Evolutionary conservation across 2,329 filamentous ascomycete species (phyloP), one percentile per base, ranked within the genome.

Genomic region (Trichoderma sp.): DNA sequence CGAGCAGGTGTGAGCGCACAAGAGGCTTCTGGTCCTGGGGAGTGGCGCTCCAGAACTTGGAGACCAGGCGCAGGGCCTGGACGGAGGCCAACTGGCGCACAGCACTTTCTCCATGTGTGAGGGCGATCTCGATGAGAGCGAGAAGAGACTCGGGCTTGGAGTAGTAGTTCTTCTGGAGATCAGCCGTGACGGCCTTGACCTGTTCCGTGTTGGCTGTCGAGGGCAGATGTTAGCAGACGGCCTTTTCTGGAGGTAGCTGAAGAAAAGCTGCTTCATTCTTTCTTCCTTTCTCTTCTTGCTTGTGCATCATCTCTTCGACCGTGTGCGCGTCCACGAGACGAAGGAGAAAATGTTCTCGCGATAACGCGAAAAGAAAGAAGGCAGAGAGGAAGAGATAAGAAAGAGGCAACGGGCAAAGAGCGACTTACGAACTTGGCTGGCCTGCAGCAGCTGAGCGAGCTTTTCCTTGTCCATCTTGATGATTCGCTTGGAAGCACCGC

Each of bases 131-230:
- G 71, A 98, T 86, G 68, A 98, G 89, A 72, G 91, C 88, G 64
- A 94, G 85, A 65, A 98, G 87, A 17, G 92, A 92, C 73, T 93
- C 87, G 45, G 94, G 90, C 71, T 92, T 87, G 73, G 88, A 89
- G 82, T 96, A 98, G 83, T 92, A 98, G 79, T 91, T 91, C 79
- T 96, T 95, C 79, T 96, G 93, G 67, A 98, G 87, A 73, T 93
- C 88, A 66, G 90, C 88, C 19, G 94, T 99, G 68, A 93, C 92
- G 70, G 90, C 88, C 85, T 97, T 96, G 78, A 96, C 89, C 79
- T 89, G 88, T 72, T 91, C 88, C 70, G 93, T 97, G 80, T 96
- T 90, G 75, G 95, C 93, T 96, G 74, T 26, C 71, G 52, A 68
- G 67, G 52, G 68, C 4, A 41, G 3, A 30, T 7, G 77, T 81